Evolutionary conservation across 257 asterid genomes (phyloP), one percentile per base, ranked within the genome.

Genomic region (Perilla frutescens): DNA sequence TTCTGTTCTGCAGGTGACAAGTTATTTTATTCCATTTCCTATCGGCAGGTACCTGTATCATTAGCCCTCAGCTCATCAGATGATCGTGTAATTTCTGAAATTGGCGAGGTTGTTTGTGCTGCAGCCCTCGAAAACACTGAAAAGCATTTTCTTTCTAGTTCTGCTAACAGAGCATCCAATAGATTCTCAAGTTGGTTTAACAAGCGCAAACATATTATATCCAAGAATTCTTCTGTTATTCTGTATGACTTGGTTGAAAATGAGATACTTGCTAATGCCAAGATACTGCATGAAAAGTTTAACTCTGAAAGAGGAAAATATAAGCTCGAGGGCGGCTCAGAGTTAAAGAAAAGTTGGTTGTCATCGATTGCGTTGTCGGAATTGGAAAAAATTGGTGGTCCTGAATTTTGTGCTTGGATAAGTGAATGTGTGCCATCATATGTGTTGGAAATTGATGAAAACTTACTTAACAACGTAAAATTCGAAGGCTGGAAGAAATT

Each of bases 21-120:
- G 89, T 93, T 87, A 83, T 93, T 88, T 91, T 89, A 76, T 91
- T 86, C 88, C 82, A 20, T 93, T 90, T 93, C 87, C 86, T 83
- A 66, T 88, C 96, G 50, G 91, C 98, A 93, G 98, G 97, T 93
- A 88, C 89, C 96, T 76, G 80, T 84, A 65, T 61, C 81, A 81
- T 81, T 91, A 73, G 71, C 78, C 78, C 86, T 93, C 77, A 80
- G 81, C 75, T 87, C 98, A 2, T 66, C 90, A 26, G 89, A 89
- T 73, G 87, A 86, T 72, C 76, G 32, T 45, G 73, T 84, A 70
- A 81, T 93, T 78, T 78, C 96, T 43, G 87, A 78, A 32, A 87
- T 93, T 71, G 96, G 87, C 54, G 97, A 93, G 82, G 98, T 91
- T 73, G 63, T 91, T 74, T 91, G 97, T 75, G 80, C 68, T 68